These are phyloP conservation scores for Piper betle DNA, from an alignment of 164 flowering plant genomes.

Conservation along the genomic window DNA sequence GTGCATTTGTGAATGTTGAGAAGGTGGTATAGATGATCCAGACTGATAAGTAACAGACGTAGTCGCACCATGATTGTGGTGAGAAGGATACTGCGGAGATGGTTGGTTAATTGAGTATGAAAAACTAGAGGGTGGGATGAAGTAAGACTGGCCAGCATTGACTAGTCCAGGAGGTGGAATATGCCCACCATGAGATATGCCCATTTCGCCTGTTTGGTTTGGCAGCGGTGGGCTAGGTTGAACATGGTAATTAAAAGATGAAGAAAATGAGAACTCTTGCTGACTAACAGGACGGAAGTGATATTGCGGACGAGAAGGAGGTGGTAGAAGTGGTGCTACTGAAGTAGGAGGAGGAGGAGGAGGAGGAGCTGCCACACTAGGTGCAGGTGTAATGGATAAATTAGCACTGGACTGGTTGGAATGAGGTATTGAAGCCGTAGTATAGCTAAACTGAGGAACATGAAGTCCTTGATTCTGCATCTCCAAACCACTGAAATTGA, in stretches of 20 bases:
- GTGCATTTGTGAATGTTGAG: constrained; percentile 22
- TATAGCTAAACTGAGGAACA: constrained; percentile 26
- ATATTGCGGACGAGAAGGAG: constrained; percentile 6
- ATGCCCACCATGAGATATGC: constrained; percentile 13
- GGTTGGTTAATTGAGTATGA: constrained; percentile 20
- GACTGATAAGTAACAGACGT: constrained; percentile 18
- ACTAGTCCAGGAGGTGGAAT: constrained; percentile 13
- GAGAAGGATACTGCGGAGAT: constrained; percentile 14
- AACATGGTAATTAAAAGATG: constrained; percentile 10
- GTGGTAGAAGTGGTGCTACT: constrained; percentile 16
- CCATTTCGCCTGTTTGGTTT: constrained; percentile 4
- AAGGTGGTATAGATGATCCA: constrained; percentile 28
- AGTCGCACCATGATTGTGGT: constrained; percentile 18
- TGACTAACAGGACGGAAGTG: constrained; percentile 13
- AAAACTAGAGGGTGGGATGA: constrained; percentile 9
- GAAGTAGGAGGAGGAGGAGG: constrained; percentile 13
- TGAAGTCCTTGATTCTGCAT: constrained; percentile 48
- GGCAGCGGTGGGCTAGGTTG: constrained; percentile 9
- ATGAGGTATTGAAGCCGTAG: constrained; percentile 14
- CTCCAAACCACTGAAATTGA: not conserved
- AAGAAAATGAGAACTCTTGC: constrained; percentile 14
- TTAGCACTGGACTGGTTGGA: constrained; percentile 15
- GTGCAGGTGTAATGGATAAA: constrained; percentile 11
- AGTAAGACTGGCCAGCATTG: constrained; percentile 21
- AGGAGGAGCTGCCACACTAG: constrained; percentile 6